phyloP scores from a whole-genome alignment of 202 grass and related monocot genomes.

The Panicum hallii region DNA sequence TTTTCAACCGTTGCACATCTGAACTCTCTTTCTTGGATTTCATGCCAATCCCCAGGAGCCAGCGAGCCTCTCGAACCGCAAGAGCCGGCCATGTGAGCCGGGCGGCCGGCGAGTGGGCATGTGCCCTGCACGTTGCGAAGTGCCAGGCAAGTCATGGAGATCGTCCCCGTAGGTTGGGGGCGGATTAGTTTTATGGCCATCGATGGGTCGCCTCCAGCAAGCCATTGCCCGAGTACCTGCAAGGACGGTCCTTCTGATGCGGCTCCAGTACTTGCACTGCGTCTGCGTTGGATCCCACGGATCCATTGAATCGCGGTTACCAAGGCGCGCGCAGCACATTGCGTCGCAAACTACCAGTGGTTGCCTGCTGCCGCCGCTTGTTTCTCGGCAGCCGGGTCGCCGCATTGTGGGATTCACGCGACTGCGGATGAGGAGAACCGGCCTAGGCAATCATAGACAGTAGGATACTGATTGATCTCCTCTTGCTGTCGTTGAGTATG shows the following conservation, averaged over 20 bases:
- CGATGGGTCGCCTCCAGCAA: conserved; percentile 24
- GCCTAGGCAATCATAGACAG: conserved; percentile 13
- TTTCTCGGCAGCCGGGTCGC: conserved; percentile 47
- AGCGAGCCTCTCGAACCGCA: not conserved
- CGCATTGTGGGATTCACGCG: conserved; percentile 46
- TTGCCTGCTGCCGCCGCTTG: conserved; percentile 11
- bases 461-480: conserved; percentile 8
- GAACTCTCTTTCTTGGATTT: not conserved
- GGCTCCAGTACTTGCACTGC: conserved; percentile 24
- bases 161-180: conserved; percentile 35
- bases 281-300: conserved; percentile 42
- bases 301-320: conserved; percentile 30
- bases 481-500: not conserved
- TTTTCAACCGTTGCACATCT: conserved; percentile 19
- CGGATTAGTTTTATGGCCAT: conserved; percentile 46
- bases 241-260: conserved; percentile 63
- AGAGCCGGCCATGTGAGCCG: conserved; percentile 40
- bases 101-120: conserved; percentile 23
- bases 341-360: conserved; percentile 27
- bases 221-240: conserved; percentile 53
- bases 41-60: conserved; percentile 24
- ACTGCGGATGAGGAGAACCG: not conserved
- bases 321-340: not conserved
- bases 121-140: conserved; percentile 55
- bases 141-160: conserved; percentile 47